These are phyloP conservation scores for Vitis hybrid DNA, from an alignment of 177 flowering plant species.

Conservation along the genomic window DNA sequence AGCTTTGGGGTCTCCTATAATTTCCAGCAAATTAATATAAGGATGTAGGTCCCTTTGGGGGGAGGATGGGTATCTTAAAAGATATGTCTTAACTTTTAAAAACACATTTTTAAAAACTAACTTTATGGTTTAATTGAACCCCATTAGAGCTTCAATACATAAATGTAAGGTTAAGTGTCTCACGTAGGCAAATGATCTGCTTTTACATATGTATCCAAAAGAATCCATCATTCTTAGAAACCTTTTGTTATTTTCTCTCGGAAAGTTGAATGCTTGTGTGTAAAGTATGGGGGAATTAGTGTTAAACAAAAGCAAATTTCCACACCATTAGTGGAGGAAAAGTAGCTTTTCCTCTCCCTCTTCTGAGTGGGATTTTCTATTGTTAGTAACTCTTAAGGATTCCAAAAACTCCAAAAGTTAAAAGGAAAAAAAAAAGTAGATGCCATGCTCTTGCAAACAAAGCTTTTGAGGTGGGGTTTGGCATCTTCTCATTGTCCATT, in stretches of 20 bases:
- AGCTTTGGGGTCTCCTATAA: not conserved
- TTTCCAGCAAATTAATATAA: not conserved
- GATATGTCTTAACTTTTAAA: conserved; percentile 38
- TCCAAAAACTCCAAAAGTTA: conserved; percentile 24
- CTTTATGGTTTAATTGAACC: conserved; percentile 18
- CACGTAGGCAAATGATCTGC: conserved; percentile 24
- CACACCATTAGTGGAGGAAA: conserved; percentile 32
- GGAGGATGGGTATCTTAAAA: conserved; percentile 8
- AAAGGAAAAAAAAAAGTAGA: conserved; percentile 14
- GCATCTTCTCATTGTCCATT: conserved; percentile 23
- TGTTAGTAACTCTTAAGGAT: conserved; percentile 43
- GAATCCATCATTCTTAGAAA: conserved; percentile 24
- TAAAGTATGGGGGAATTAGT: conserved; percentile 29
- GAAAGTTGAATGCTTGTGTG: conserved; percentile 42
- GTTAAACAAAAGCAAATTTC: conserved; percentile 18
- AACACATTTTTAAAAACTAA: conserved; percentile 17
- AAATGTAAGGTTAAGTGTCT: conserved; percentile 19
- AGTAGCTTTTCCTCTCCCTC: conserved; percentile 25
- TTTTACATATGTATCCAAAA: conserved; percentile 26
- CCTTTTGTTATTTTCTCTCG: conserved; percentile 18
- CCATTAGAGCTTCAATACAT: conserved; percentile 3
- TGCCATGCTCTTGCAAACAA: conserved; percentile 30
- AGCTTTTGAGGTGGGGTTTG: conserved; percentile 36
- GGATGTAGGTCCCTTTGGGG: conserved; percentile 13
- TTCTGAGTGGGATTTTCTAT: conserved; percentile 31